phyloP scores from a whole-genome alignment of 2,329 filamentous ascomycete species.

The Pestalotiopsis sp. region DNA sequence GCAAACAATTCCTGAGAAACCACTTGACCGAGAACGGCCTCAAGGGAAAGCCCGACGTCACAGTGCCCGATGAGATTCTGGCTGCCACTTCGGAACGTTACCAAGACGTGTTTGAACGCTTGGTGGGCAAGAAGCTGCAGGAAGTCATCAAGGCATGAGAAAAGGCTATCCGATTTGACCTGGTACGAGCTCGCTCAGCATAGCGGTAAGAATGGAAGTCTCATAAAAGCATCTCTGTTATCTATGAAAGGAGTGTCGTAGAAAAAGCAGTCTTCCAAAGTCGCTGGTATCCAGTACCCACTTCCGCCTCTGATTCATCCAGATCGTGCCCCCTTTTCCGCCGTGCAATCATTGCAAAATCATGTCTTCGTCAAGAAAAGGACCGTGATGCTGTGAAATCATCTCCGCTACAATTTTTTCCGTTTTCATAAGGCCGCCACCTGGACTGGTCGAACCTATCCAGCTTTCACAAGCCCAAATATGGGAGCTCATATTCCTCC shows the following conservation, averaged over 20 bases:
- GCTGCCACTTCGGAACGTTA: constrained; percentile 73
- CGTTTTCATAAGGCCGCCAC: no score
- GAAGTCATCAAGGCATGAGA: constrained; percentile 11
- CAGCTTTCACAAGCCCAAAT: no score
- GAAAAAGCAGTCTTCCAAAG: neutral
- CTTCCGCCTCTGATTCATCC: neutral
- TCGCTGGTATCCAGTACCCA: neutral
- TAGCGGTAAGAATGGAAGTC: neutral
- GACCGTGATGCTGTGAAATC: neutral
- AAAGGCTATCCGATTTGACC: neutral
- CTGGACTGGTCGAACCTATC: no score
- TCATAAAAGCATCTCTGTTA: neutral
- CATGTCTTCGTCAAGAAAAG: neutral
- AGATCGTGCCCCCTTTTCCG: neutral
- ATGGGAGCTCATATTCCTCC: no score
- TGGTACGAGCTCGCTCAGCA: neutral
- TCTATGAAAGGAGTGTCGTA: neutral
- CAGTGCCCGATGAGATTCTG: constrained; percentile 74
- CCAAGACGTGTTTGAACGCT: constrained; percentile 53
- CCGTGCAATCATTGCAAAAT: neutral
- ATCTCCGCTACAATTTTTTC: no score
- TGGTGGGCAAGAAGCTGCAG: constrained; percentile 14
- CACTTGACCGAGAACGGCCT: constrained; percentile 76
- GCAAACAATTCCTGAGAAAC: constrained; percentile 84
- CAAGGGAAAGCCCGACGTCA: constrained; percentile 74